phyloP scores from a whole-genome alignment of 2,329 filamentous ascomycete species.

The Biscogniauxia sp. region DNA sequence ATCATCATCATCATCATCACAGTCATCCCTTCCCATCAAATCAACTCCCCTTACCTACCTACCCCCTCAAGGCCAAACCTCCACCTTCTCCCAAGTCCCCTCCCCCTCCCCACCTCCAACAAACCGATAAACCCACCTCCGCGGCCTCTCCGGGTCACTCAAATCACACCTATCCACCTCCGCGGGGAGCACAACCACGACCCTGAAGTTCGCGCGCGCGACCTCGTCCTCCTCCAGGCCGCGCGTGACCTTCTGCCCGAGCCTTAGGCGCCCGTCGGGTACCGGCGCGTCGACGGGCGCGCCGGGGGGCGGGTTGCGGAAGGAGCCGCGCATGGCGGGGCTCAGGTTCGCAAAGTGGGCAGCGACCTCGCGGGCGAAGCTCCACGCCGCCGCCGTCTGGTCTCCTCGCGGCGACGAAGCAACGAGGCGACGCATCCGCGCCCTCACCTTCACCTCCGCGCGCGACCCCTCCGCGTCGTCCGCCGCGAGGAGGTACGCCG shows the following conservation, averaged over 20 bases:
- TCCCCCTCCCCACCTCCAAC: conserved; percentile 39
- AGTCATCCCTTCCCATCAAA: not conserved
- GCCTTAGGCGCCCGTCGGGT: conserved; percentile 42
- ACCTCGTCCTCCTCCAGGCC: conserved; percentile 59
- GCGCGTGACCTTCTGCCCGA: conserved; percentile 66
- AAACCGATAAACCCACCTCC: conserved; percentile 67
- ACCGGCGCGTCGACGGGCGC: conserved; percentile 22
- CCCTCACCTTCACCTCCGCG: conserved; percentile 55
- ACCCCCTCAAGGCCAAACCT: conserved; percentile 63
- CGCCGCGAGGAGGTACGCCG: conserved; percentile 69
- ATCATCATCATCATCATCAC: not conserved
- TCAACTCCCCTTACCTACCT: not conserved
- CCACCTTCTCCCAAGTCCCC: conserved; percentile 61
- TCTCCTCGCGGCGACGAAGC: not conserved
- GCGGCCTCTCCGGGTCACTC: conserved; percentile 59
- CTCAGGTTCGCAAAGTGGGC: conserved; percentile 87
- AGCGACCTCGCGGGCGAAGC: conserved; percentile 75
- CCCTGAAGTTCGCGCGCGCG: conserved; percentile 74
- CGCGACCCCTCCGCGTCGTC: conserved; percentile 59
- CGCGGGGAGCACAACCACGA: conserved; percentile 77
- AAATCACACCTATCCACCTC: conserved; percentile 75
- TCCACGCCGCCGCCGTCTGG: conserved; percentile 53
- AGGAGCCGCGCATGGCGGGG: conserved; percentile 75
- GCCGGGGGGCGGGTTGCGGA: conserved; percentile 71
- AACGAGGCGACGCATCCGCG: conserved; percentile 54